These are phyloP conservation scores for Populus hybrid DNA, from an alignment of 441 rosid genomes.

Conservation along the genomic window DNA sequence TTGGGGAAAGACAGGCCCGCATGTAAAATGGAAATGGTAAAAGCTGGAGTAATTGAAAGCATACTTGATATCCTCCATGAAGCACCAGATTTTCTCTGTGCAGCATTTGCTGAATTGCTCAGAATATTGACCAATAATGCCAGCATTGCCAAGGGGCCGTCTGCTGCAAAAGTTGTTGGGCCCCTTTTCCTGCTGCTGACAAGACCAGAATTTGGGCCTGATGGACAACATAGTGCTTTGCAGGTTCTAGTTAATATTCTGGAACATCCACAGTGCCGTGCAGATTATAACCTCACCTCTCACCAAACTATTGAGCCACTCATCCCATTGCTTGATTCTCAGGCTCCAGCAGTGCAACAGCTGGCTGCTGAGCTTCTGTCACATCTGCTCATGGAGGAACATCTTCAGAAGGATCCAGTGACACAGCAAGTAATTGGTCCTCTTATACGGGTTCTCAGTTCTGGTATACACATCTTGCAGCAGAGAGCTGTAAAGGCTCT, in stretches of 20 bases:
- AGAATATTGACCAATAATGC: slow-evolving; percentile 98
- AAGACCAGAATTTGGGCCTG: slow-evolving; percentile 87
- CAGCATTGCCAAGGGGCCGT: slow-evolving; percentile 88
- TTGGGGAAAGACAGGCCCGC: slow-evolving; percentile 98
- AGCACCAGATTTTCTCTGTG: slow-evolving; percentile 95
- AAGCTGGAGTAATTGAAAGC: slow-evolving; percentile 96
- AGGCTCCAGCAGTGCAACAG: slow-evolving; percentile 96
- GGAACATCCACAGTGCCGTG: slow-evolving; percentile 98
- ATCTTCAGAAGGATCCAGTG: slow-evolving; percentile 87
- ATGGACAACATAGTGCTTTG: slow-evolving; percentile 93
- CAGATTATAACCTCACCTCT: slow-evolving; percentile 76
- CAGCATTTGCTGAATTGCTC: slow-evolving; percentile 93
- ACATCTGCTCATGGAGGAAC: slow-evolving; percentile 82
- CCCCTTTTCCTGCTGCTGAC: slow-evolving; percentile 82
- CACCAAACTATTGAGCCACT: slow-evolving; percentile 94
- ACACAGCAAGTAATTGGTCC: slow-evolving; percentile 90
- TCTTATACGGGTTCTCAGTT: slow-evolving; percentile 80
- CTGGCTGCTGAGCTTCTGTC: slow-evolving; percentile 99
- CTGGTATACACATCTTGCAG: slow-evolving; percentile 88
- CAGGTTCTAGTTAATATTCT: slow-evolving; percentile 97
- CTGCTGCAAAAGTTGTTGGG: slow-evolving; percentile 97
- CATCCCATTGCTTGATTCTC: slow-evolving; percentile 90
- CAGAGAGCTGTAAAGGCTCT: slow-evolving; percentile 99
- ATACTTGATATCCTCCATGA: slow-evolving; percentile 89
- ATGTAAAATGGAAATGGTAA: slow-evolving; percentile 98